Evolutionary conservation across 2,329 filamentous ascomycete species (phyloP).

Genomic region (Periconia digitata): DNA sequence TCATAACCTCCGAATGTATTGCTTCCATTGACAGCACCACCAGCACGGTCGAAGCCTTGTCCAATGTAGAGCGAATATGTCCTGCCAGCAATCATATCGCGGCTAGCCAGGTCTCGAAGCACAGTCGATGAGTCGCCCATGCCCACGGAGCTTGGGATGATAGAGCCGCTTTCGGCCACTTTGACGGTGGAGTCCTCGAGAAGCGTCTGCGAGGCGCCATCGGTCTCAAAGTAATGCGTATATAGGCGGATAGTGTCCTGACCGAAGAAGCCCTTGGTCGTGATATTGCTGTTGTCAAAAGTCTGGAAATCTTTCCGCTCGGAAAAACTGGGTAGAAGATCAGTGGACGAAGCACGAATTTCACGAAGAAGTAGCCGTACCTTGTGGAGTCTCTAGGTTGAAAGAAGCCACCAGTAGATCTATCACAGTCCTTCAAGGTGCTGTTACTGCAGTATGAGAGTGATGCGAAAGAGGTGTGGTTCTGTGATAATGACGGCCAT

Average conservation of each 20-base stretch:
- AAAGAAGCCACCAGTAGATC: conserved; percentile 40
- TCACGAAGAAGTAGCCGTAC: conserved; percentile 18
- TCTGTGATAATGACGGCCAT: conserved; percentile 47
- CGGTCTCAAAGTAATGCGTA: conserved; percentile 45
- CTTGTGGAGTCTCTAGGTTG: conserved; percentile 30
- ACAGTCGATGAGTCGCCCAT: conserved; percentile 46
- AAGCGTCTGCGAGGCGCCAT: conserved; percentile 40
- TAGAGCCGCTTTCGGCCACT: conserved; percentile 34
- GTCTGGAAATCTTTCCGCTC: conserved; percentile 25
- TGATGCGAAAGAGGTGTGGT: conserved; percentile 45
- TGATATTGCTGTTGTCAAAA: conserved; percentile 27
- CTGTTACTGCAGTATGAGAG: conserved; percentile 41
- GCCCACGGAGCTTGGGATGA: conserved; percentile 40
- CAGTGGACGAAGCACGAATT: conserved; percentile 9
- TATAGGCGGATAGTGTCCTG: conserved; percentile 41
- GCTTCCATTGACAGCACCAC: conserved; percentile 46
- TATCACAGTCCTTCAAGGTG: conserved; percentile 33
- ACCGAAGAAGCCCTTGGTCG: conserved; percentile 32
- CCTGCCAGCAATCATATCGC: conserved; percentile 40
- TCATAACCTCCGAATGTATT: conserved; percentile 50
- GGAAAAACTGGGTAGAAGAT: conserved; percentile 23
- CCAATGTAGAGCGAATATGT: conserved; percentile 50
- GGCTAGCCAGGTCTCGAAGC: conserved; percentile 38
- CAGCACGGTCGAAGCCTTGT: conserved; percentile 44
- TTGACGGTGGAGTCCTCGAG: conserved; percentile 38